Base-by-base conservation (phyloP, 495 filamentous ascomycete species). In the Xylaria curta region DNA sequence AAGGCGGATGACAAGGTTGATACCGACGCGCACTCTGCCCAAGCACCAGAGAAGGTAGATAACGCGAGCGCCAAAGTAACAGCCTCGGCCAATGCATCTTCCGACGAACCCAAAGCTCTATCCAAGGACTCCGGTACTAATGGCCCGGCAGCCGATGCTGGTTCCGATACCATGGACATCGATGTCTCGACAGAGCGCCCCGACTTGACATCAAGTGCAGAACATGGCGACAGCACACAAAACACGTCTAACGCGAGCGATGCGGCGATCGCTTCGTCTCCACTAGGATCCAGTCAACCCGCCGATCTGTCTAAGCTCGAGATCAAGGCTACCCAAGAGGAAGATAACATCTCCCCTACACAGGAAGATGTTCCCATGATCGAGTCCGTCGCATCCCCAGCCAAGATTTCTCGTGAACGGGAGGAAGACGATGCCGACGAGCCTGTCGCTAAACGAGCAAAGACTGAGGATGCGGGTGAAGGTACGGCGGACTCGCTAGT, bases 391-490 rank as follows among this genome's bases (percentile, higher is more conserved):
- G 21, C 61, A 28, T 64, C 78, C 0, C 72, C 81, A 0, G 78
- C 81, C 3, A 94, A 94, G 78, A 60, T 90, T 3, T 83, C 89
- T 0, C 87, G 92, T 10, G 91, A 93, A 72, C 90, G 94, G 0
- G 93, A 95, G 19, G 90, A 88, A 44, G 88, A 94, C 68, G 84
- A 82, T 44, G 86, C 85, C 46, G 91, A 93, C n/a, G 93, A 92
- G 72, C 93, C 91, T 24, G 89, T 89, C 24, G 86, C 92, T 9
- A 97, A 97, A 81, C 89, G 93, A 33, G 86, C 92, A 46, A 94
- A 91, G 80, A 88, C 90, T 17, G 84, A 84, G 73, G 86, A 73
- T 40, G 24, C 36, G 4, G 72, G 21, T 59, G 79, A 75, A 8
- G 47, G 66, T 19, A 56, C 71, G 0, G 76, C 72, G 19, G 80